Evolutionary conservation across 2,329 filamentous ascomycete species (phyloP).

Genomic region (Alternaria gansuensis): DNA sequence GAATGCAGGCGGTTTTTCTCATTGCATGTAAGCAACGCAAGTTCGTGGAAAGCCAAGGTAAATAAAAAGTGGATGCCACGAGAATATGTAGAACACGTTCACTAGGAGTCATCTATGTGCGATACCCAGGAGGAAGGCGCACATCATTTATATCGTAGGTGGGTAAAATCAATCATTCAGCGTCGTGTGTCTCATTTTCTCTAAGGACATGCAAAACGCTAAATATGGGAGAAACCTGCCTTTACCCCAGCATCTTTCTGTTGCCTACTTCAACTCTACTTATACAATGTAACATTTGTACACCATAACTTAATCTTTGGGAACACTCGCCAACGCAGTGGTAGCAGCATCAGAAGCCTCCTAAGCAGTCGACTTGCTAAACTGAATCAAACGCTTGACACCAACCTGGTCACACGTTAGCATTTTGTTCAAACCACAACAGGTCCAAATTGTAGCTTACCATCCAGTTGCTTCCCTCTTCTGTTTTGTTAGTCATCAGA

Average conservation of each 20-base stretch:
- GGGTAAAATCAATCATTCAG: neutral
- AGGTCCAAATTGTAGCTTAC: constrained; percentile 46
- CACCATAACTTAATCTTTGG: constrained; percentile 1
- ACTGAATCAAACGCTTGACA: constrained; percentile 52
- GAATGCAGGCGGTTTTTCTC: too few species aligned
- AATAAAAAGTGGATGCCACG: too few species aligned
- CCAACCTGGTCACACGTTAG: constrained; percentile 41
- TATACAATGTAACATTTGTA: neutral
- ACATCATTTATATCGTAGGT: neutral
- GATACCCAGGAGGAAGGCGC: neutral
- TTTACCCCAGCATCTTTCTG: neutral
- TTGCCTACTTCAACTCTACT: constrained; percentile 2
- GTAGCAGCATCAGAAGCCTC: neutral
- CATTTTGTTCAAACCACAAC: neutral
- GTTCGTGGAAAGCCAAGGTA: too few species aligned
- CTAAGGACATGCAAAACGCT: constrained; percentile 1
- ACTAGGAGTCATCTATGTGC: neutral
- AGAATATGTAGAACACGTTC: neutral
- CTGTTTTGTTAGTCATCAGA: constrained; percentile 59
- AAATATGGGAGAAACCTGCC: neutral
- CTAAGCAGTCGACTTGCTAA: constrained; percentile 47
- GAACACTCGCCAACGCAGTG: neutral
- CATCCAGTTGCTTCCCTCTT: constrained; percentile 62
- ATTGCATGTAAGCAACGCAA: too few species aligned
- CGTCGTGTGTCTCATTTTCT: neutral